Evolutionary conservation across 306 rosid genomes (phyloP), one percentile per base, ranked within the genome.

Genomic region (Spatholobus suberectus): DNA sequence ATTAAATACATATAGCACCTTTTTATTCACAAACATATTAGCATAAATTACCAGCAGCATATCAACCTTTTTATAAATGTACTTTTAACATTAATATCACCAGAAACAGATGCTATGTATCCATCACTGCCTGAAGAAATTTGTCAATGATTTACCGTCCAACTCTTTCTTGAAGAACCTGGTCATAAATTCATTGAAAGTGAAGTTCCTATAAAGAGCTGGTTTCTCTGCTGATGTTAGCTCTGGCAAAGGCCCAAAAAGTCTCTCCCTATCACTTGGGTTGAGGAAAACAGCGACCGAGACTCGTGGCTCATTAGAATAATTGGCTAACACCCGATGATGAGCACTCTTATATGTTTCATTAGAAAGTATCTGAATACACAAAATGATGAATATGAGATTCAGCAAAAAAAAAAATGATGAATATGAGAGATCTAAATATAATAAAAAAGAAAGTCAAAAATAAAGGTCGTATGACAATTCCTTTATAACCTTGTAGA

Each of bases 221-320:
- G 92, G 97, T 29, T 88, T 91, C 21, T 86, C 89, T 4, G 62
- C 73, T 10, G 91, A 81, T 26, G 89, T 80, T 68, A 95, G 86
- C 88, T 95, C 97, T 4, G 95, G 95, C 77, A 91, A 72, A 15
- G 97, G 98, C 55, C 98, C 98, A 73, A 76, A 91, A 6, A 82
- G 34, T 7, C 77, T 76, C 54, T 90, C 92, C 69, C 92, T 82
- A 0, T 67, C 57, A 47, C 97, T 10, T 8, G 97, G 95, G 74
- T 87, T 87, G 32, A 86, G 72, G 81, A 95, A 93, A 43, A 88
- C 83, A 0, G 88, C 97, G 0, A 80, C 15, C 0, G 97, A 90
- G 3, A 90, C 91, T 1, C 97, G 82, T 1, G 97, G 81, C 81
- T 93, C 93, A 0, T 5, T 0, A 9, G 69, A 10, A 2, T 88